A percentile compares a stretch with the other conserved stretches of the same genome.
Conservation (phyloP, 805 yeast species). For the Groenewaldozyma salmanticensis region DNA sequence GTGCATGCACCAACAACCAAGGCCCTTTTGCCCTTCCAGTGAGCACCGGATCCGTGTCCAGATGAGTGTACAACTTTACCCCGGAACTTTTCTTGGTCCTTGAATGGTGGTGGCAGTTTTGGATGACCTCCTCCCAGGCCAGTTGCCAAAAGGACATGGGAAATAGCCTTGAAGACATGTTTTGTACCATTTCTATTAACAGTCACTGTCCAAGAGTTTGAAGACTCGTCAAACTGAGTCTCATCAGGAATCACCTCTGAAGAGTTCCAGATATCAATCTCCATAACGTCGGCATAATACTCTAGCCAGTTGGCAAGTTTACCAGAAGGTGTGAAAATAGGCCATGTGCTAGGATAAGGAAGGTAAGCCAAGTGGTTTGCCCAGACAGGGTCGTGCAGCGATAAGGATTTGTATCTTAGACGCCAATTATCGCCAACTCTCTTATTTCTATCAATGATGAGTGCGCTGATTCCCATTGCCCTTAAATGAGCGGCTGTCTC, state of each 20-base stretch:
- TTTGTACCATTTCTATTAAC: conserved; percentile 21
- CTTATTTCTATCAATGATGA: conserved; percentile 32
- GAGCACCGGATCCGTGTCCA: conserved; percentile 33
- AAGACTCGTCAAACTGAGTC: conserved; percentile 11
- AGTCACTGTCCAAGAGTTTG: conserved; percentile 28
- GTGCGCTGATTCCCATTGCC: conserved; percentile 32
- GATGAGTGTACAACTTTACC: conserved; percentile 36
- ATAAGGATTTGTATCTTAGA: conserved; percentile 35
- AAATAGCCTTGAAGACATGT: conserved; percentile 14
- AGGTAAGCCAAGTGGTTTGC: conserved; percentile 35
- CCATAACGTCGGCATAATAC: conserved; percentile 32
- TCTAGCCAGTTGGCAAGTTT: conserved; percentile 38
- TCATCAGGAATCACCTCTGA: conserved; percentile 24
- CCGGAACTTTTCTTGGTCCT: conserved; percentile 30
- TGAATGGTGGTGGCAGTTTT: conserved; percentile 31
- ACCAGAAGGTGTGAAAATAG: conserved; percentile 36
- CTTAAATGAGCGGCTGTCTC: conserved; percentile 35
- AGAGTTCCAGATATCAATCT: conserved; percentile 31
- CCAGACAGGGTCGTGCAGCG: conserved; percentile 39
- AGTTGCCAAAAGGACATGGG: conserved; percentile 35
- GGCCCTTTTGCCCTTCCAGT: conserved; percentile 34
- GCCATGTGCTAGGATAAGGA: conserved; percentile 34
- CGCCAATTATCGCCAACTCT: conserved; percentile 41
- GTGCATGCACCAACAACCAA: conserved; percentile 38
- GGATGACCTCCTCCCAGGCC: conserved; percentile 40